Evolutionary conservation across 2,329 filamentous ascomycete genomes (phyloP), one percentile per base, ranked within the genome.

Genomic region (Phialocephala subalpina): DNA sequence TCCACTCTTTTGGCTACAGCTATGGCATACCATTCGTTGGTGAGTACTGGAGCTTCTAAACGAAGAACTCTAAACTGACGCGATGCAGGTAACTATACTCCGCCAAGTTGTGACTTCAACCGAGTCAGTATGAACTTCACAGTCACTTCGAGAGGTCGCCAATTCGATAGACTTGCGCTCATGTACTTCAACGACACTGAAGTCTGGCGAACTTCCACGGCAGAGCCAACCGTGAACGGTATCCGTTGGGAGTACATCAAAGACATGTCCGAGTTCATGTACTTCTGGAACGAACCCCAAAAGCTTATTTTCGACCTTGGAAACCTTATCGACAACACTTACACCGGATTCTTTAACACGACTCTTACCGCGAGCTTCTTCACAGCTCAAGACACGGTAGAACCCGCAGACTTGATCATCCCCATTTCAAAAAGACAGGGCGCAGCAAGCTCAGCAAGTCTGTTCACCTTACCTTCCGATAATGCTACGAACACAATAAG

Each of bases 131-230:
- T 96, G 77, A 93, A 94, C 74, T 86, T 96, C 70, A 94, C 91
- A 0, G 89, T 92, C 16, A 87, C 86, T 0, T 92, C 90, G 11
- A 81, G 82, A 67, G 93, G 93, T 0, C 84, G 86, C 2, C 93
- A 97, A 72, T 94, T 86, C 77, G 93, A 97, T 76, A 86, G 92
- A 45, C 82, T 95, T 9, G 93, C 88, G 3, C 78, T 90, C 36
- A 89, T 96, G 84, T 96, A 90, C 73, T 82, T 96, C 42, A 88
- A 87, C 47, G 91, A 95, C 76, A 88, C 86, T 11, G 92, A 97
- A 76, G 84, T 97, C n/a, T 96, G 91, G 82, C 84, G 92, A 27
- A 94, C 92, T 1, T 94, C 92, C 5, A 97, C 93, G 0, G 91
- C 92, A 3, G 91, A 97, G 79, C 92, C 93, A 1, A 92, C 88